Base-by-base conservation (phyloP, 2,329 filamentous ascomycete species). In the Triangularia setosa region DNA sequence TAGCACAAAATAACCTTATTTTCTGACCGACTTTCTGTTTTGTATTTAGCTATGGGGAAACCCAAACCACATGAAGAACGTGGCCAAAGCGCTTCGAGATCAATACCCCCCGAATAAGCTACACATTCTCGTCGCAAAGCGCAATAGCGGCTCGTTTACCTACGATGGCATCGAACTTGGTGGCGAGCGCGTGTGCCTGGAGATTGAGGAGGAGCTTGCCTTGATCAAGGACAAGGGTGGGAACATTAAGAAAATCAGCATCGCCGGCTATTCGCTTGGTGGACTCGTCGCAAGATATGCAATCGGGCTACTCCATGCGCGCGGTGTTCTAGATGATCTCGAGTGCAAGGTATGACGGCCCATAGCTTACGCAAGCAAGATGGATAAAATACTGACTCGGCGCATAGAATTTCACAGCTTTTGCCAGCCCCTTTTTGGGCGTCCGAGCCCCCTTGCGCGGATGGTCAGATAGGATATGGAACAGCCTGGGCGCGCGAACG, bases 201-300 rank as follows among this genome's bases (percentile, higher is more conserved):
- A 90, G 78, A 89, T 90, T 64, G 86, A 90, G 72, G 82, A 89
- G 69, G 82, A 88, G 70, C 74, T 90, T 62, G 81, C 83, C 63
- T 74, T 76, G 54, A 82, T 88, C 60, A 82, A 84, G 58, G 78
- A 79, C 52, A 79, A 82, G 27, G 93, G 92, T 23, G 86, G 89
- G 69, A 83, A 85, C 52, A 90, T 97, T 72, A 88, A 79, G 57
- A 96, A 93, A 77, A 81, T 98, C 68, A 97, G 93, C 75, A 81
- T 98, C 48, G 84, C 94, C 53, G 94, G 94, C 44, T 97, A 98
- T 76, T 96, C 92, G 0, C 82, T 97, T 1, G 94, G 94, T 55
- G 94, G 94, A 0, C 80, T 98, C 6, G 87, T 98, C 4, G 88
- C 92, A 9, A 85, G 94, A 65, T 98, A 97, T 79, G 90, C 91